These are phyloP conservation scores for Backusella circina DNA, from an alignment of 192 early-diverging fungal species.

Conservation along the genomic window DNA sequence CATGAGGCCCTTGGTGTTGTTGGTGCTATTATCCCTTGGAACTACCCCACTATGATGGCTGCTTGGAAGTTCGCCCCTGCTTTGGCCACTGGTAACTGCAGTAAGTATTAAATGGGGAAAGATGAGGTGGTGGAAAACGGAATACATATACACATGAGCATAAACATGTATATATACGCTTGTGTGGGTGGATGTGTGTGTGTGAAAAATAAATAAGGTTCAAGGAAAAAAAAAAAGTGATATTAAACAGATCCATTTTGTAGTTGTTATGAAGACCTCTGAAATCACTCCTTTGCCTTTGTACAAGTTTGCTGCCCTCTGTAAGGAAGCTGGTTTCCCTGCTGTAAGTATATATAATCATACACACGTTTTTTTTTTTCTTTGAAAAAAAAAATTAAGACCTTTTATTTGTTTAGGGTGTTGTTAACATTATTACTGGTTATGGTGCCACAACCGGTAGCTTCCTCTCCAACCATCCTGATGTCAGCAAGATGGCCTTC, in stretches of 20 bases:
- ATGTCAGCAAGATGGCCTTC: slow-evolving; percentile 54
- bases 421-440: slow-evolving; percentile 83
- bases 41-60: slow-evolving; percentile 60
- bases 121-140: neutral
- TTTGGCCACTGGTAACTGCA: slow-evolving; percentile 66
- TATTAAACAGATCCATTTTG: neutral
- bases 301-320: slow-evolving; percentile 59
- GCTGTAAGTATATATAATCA: slow-evolving; percentile 25
- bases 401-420: slow-evolving; percentile 41
- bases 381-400: neutral
- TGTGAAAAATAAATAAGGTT: neutral
- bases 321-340: slow-evolving; percentile 74
- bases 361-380: no score
- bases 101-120: slow-evolving; percentile 11
- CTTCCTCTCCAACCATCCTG: slow-evolving; percentile 47
- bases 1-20: slow-evolving; percentile 67
- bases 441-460: slow-evolving; percentile 55
- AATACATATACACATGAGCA: neutral
- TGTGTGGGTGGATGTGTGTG: neutral
- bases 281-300: slow-evolving; percentile 62
- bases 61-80: slow-evolving; percentile 80
- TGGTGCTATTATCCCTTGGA: slow-evolving; percentile 74
- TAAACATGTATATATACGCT: neutral
- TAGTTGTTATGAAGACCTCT: slow-evolving; percentile 74
- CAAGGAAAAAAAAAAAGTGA: neutral